Evolutionary conservation across 2,329 filamentous ascomycete genomes (phyloP), one percentile per base, ranked within the genome.

Genomic region (Paracorniculantispora psalliotae): DNA sequence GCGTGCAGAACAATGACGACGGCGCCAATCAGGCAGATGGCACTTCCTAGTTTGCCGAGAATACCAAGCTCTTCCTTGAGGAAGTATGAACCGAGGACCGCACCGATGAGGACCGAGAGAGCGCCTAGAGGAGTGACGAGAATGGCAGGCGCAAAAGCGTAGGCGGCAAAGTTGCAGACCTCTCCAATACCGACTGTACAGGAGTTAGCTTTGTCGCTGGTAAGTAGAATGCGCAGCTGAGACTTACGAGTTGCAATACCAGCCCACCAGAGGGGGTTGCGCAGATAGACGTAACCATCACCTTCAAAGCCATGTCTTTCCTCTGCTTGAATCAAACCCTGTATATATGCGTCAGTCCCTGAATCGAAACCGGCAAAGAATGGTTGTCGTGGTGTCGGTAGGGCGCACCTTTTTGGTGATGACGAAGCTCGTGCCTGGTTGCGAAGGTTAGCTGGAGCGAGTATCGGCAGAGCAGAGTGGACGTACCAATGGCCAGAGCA

Each of bases 91-190:
- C 94, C 93, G 60, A 99, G 77, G 30, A 99, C 92, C 21, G 94
- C 92, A 64, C 92, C 94, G 69, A 99, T 97, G 64, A 99, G 80
- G 60, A 99, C 96, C 70, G 91, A 94, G 63, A 99, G 81, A 59
- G 94, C 94, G 62, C 94, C 94, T 25, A 99, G 80, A 26, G 94
- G 94, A 5, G 94, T 99, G 43, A 99, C 94, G 56, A 99, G 82
- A 74, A 99, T 99, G n/a, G 94, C 96, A 43, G 94, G 94, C 65
- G 94, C 94, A 75, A 97, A 99, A 8, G 94, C 94, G 72, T 99
- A 99, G 62, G 94, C 94, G 53, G 92, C 92, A 72, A 99, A 99
- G 75, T 99, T 99, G 77, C 92, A 96, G 60, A 97, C 79, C 77
- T 99, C 94, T 70, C 94, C 94, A 47, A 96, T 77, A 61, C 92